Evolutionary conservation across 768 basidiomycete genomes (phyloP), one percentile per base, ranked within the genome.

Genomic region (Leccinum disarticulatum): DNA sequence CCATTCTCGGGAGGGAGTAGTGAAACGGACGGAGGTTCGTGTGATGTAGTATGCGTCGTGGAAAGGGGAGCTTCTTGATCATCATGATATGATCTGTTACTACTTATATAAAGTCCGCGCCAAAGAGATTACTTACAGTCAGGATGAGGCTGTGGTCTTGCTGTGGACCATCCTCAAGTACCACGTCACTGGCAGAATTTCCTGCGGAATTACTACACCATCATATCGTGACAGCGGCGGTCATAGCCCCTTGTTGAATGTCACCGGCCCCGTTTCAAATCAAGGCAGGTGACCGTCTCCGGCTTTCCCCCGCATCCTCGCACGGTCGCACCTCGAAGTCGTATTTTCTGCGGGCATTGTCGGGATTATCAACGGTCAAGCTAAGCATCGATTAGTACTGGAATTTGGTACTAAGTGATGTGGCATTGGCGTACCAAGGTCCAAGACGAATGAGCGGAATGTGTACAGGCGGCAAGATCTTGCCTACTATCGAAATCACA

Each of bases 1-100:
- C 36, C 70, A 71, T 71, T 57, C 51, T 64, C 3, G 56, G 2
- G 7, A 46, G 17, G n/a, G 55, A 55, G 49, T 38, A 31, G 54
- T 57, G 51, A 48, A 67, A 55, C 15, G 33, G 55, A 49, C 53
- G 62, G 17, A 53, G 50, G 31, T 1, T 51, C 22, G 14, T 19
- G 41, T 17, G 14, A 46, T 15, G 50, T 50, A 30, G 28, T 50
- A 52, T n/a, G 47, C 14, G 58, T 13, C 46, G 58, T n/a, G 41
- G 30, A 53, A 54, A 50, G 31, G 46, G 7, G 30, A 25, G 28
- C 50, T 10, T n/a, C n/a, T n/a, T 50, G 22, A 27, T 25, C 22
- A 50, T 22, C n/a, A 48, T 25, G n/a, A n/a, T 11, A 55, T 61
- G 15, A 10, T 31, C 33, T 33, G 49, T 52, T 51, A 35, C 35